Evolutionary conservation across 2,329 filamentous ascomycete genomes (phyloP), one percentile per base, ranked within the genome.

Genomic region (Metarhizium rileyi): DNA sequence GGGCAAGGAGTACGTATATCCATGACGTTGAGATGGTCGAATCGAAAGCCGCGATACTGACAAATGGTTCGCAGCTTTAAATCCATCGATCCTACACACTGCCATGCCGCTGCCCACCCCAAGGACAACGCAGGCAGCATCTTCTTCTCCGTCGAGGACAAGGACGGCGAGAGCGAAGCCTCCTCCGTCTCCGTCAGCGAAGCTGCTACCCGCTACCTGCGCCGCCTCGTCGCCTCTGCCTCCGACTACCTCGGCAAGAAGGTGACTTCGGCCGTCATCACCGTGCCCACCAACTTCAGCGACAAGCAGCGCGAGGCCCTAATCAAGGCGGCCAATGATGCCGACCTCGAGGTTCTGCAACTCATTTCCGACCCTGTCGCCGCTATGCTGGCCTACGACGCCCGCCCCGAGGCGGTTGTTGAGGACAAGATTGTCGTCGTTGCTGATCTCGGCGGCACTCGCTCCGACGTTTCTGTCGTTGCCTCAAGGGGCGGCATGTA

Each of bases 401-500:
- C 90, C 53, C 82, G 86, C 55, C 81, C 86, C 22, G 87, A 90
- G 59, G 79, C 83, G 33, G 75, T 81, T 57, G 67, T 86, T 46
- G 73, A 83, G 57, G 93, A 98, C 76, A 96, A 96, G 79, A 82
- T 87, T 55, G 73, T 95, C 50, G 84, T 97, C 5, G 90, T 98
- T 22, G 90, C 88, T 52, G 93, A 98, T 63, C 76, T 98, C 44
- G 93, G 93, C 61, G 91, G 90, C 57, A 96, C 87, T 47, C 84
- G 91, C 59, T 94, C 90, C 25, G 93, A 98, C 66, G 86, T 95
- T 50, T 82, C 91, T 41, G 86, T 98, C 46, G 75, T 98, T 56
- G 88, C 90, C 56, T 95, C 87, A 62, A 83, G 91, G 67, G 90
- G 90, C 55, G 93, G 93, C 65, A 91, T 97, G 75, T 97, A 97